Percentiles rank a stretch among this genome's conserved stretches.
Evolutionary conservation across 257 asterid species (phyloP).

Genomic region (Scutellaria baicalensis): DNA sequence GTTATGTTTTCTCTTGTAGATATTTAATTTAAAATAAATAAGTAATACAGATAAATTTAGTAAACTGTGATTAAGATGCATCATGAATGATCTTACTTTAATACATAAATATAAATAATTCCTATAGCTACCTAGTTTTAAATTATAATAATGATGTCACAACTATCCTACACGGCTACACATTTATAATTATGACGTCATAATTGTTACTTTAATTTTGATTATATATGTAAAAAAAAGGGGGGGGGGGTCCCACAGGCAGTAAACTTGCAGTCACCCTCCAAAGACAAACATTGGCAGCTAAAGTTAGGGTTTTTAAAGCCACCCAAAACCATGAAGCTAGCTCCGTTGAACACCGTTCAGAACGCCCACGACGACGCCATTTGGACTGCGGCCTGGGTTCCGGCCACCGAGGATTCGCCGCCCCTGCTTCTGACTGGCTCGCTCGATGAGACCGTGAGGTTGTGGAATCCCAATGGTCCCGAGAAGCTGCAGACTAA

Average conservation of each 20-base stretch:
- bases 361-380: slow-evolving; percentile 89
- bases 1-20: too few relatives aligned
- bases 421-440: slow-evolving; percentile 76
- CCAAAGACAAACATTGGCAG: slow-evolving; percentile 3
- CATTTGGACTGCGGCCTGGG: slow-evolving; percentile 95
- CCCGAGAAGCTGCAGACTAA: slow-evolving; percentile 45
- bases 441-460: slow-evolving; percentile 87
- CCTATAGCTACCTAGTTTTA: too few relatives aligned
- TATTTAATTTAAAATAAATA: too few relatives aligned
- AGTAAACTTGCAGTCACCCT: slow-evolving; percentile 8
- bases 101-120: too few relatives aligned
- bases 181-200: too few relatives aligned
- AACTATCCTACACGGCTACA: too few relatives aligned
- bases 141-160: too few relatives aligned
- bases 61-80: too few relatives aligned
- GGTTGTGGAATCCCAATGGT: slow-evolving; percentile 67
- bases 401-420: slow-evolving; percentile 49
- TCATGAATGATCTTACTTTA: too few relatives aligned
- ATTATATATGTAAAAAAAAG: too few relatives aligned
- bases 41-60: too few relatives aligned
- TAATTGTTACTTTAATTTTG: too few relatives aligned
- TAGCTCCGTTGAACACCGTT: slow-evolving; percentile 60
- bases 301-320: slow-evolving; percentile 32
- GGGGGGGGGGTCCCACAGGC: neutral
- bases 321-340: slow-evolving; percentile 41